Base-by-base conservation (phyloP, 2,329 filamentous ascomycete species). In the Falciphora oryzae region DNA sequence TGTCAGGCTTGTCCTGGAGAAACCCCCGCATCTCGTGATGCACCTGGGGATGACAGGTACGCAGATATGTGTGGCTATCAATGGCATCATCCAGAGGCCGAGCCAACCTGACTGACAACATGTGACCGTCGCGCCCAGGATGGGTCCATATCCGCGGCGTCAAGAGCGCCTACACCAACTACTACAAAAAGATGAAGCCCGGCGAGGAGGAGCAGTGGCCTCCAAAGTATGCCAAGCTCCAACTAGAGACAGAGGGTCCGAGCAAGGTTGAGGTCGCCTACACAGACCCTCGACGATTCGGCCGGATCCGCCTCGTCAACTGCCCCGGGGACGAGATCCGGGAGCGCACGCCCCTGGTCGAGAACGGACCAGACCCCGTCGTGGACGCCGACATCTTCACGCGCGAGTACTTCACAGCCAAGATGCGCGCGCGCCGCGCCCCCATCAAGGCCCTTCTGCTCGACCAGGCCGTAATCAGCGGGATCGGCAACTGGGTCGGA, bases 401-500 rank as follows among this genome's bases (percentile, higher is more conserved):
- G 0, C 83, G 89, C 64, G 83, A 86, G 0, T 98, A 91, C 83
- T 76, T 99, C 25, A 77, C 75, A n/a, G 76, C 81, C 64, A 90
- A 92, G 75, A 81, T 97, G 79, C 81, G 78, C 62, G 86, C 83
- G 65, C 93, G 94, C 64, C 91, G 86, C 70, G 91, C 97, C 0
- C 93, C 94, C 0, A 85, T 98, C 68, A 98, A 98, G 75, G 91
- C 93, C 0, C 81, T 97, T 27, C 79, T 99, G 16, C 82, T 98
- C 4, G 92, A 98, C 73, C 95, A 99, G 76, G 83, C 87, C 25
- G 90, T 90, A 73, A 90, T 98, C 67, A 95, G 91, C 71, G 95
- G 95, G 10, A 91, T 99, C 67, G 95, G 95, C 0, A 98, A 98
- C 73, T 99, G 94, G 94, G 94, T 99, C 64, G 93, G 89, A 0